Evolutionary conservation across 768 basidiomycete species (phyloP).

Genomic region (Amanita molliuscula): DNA sequence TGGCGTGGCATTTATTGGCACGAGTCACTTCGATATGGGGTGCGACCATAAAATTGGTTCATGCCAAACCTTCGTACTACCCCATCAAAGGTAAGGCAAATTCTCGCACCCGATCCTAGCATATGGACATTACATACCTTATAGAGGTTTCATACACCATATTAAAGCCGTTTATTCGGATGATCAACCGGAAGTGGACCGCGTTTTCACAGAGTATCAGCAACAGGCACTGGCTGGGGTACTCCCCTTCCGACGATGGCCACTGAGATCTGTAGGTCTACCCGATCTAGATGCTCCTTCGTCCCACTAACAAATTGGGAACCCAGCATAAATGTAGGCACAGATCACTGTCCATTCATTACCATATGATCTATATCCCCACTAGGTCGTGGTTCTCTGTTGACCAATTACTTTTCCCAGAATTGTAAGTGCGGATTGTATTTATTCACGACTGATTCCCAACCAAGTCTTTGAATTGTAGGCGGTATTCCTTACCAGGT

Average conservation of each 20-base stretch:
- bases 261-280: conserved; percentile 48
- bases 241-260: conserved; percentile 62
- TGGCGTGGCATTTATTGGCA: conserved; percentile 14
- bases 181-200: conserved; percentile 38
- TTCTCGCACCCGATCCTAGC: not conserved
- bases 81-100: conserved; percentile 29
- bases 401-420: conserved; percentile 81
- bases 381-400: conserved; percentile 54
- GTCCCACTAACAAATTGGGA: not conserved
- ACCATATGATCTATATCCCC: conserved; percentile 5
- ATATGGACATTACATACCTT: not conserved
- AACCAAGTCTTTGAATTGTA: conserved; percentile 15
- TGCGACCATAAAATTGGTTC: conserved; percentile 14
- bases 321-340: conserved; percentile 58
- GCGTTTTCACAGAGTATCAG: conserved; percentile 59
- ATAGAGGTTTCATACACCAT: conserved; percentile 55
- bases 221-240: conserved; percentile 43
- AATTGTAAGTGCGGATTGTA: conserved; percentile 44
- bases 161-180: conserved; percentile 32
- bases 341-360: not conserved
- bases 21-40: conserved; percentile 12
- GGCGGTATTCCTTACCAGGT: conserved; percentile 80
- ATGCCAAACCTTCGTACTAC: conserved; percentile 40
- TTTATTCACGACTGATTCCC: not conserved
- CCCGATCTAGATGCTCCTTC: not conserved